Conservation (phyloP, 129 eudicot species). For the Helianthus tuberosus region DNA sequence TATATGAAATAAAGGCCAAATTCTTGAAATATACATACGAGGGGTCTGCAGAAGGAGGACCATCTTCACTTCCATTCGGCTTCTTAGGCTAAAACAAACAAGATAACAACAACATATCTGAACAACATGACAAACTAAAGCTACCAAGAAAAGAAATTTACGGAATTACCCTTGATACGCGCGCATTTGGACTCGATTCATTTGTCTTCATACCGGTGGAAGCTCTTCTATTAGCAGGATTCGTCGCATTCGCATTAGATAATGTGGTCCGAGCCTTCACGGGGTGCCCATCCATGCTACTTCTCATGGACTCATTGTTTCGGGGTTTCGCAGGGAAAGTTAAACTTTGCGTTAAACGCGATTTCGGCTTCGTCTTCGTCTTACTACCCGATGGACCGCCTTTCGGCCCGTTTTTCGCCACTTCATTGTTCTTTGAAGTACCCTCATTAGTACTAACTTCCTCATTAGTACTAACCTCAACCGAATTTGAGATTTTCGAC, state of each 20-base stretch:
- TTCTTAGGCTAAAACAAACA: slow-evolving; percentile 52
- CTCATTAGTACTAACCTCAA: slow-evolving; percentile 27
- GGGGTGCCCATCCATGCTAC: slow-evolving; percentile 64
- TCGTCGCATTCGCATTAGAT: slow-evolving; percentile 40
- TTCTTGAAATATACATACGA: slow-evolving; percentile 46
- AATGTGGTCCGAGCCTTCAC: slow-evolving; percentile 39
- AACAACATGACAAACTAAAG: background rate
- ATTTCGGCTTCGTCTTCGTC: slow-evolving; percentile 45
- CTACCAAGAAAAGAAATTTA: slow-evolving; percentile 17
- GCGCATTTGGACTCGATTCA: slow-evolving; percentile 37
- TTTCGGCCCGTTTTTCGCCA: slow-evolving; percentile 43
- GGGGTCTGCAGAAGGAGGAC: slow-evolving; percentile 44
- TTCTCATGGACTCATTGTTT: slow-evolving; percentile 43
- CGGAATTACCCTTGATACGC: slow-evolving; percentile 44
- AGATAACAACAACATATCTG: slow-evolving; percentile 1
- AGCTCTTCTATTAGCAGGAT: slow-evolving; percentile 43
- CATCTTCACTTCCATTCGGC: slow-evolving; percentile 43
- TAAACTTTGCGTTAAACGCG: slow-evolving; percentile 57
- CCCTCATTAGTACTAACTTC: slow-evolving; percentile 31
- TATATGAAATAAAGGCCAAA: slow-evolving; percentile 16
- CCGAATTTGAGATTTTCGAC: slow-evolving; percentile 32
- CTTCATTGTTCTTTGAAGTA: slow-evolving; percentile 47
- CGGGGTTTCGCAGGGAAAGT: slow-evolving; percentile 67
- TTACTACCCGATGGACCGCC: slow-evolving; percentile 33
- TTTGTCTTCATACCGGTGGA: slow-evolving; percentile 51